phyloP scores from a whole-genome alignment of 2,329 filamentous ascomycete genomes.

The Fusarium sp. region DNA sequence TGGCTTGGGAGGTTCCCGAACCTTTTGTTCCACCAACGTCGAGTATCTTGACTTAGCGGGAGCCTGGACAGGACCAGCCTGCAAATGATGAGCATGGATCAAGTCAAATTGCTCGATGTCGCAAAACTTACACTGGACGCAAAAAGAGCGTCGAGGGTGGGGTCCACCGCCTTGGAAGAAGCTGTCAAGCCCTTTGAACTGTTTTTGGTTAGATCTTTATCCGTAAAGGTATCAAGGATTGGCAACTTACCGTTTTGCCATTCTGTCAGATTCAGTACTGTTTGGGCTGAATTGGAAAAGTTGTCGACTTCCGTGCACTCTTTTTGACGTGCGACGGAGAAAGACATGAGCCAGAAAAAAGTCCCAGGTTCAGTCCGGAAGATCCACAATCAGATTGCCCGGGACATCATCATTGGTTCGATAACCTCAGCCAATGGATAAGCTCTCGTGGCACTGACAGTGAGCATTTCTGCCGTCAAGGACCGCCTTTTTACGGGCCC shows the following conservation, averaged over 20 bases:
- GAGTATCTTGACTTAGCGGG: slow-evolving; percentile 58
- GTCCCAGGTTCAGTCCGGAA: slow-evolving; percentile 22
- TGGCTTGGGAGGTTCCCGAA: slow-evolving; percentile 40
- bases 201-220: slow-evolving; percentile 29
- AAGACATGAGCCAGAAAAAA: slow-evolving; percentile 41
- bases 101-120: slow-evolving; percentile 1
- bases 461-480: slow-evolving; percentile 44
- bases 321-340: slow-evolving; percentile 34
- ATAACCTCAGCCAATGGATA: slow-evolving; percentile 17
- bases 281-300: slow-evolving; percentile 5
- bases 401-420: slow-evolving; percentile 8
- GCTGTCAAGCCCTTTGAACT: slow-evolving; percentile 55
- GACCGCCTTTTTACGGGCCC: slow-evolving; percentile 43
- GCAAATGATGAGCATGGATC: slow-evolving; percentile 23
- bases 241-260: slow-evolving; percentile 40
- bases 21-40: slow-evolving; percentile 49
- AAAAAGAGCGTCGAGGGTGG: slow-evolving; percentile 75
- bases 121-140: slow-evolving; percentile 71
- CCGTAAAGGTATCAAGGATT: not conserved
- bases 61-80: slow-evolving; percentile 63
- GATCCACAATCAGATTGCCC: slow-evolving; percentile 30
- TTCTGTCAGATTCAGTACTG: slow-evolving; percentile 12
- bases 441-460: not conserved
- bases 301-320: slow-evolving; percentile 16
- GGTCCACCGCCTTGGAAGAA: slow-evolving; percentile 70